Conservation (phyloP, 495 filamentous ascomycete genomes). For the Annulohypoxylon bovei region DNA sequence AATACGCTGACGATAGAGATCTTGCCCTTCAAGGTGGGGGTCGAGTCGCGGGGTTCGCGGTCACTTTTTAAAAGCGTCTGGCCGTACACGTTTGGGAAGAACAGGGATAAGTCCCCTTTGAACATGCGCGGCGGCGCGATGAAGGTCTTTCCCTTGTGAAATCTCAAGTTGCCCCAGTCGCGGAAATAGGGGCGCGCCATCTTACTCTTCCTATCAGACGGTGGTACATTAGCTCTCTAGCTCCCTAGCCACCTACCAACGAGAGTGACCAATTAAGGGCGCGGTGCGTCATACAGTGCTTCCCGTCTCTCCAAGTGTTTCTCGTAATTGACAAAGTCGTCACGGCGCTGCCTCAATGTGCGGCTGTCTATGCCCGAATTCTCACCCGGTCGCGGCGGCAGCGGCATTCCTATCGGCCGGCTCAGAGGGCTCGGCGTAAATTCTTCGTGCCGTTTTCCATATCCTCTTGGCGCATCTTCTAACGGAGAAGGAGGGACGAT, state of each 20-base stretch:
- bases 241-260: neutral
- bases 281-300: slow-evolving; percentile 66
- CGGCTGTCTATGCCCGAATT: slow-evolving; percentile 81
- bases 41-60: slow-evolving; percentile 68
- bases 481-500: slow-evolving; percentile 47
- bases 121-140: slow-evolving; percentile 80
- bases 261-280: neutral
- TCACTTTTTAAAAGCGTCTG: slow-evolving; percentile 68
- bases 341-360: slow-evolving; percentile 71
- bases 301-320: slow-evolving; percentile 78
- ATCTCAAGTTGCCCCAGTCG: slow-evolving; percentile 85
- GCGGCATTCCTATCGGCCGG: slow-evolving; percentile 80
- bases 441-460: slow-evolving; percentile 65
- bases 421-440: slow-evolving; percentile 75
- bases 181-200: slow-evolving; percentile 89
- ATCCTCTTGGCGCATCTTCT: slow-evolving; percentile 60
- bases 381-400: slow-evolving; percentile 77
- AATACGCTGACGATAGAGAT: slow-evolving; percentile 84
- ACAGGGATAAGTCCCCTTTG: slow-evolving; percentile 77
- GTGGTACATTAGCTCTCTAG: slow-evolving; percentile 10
- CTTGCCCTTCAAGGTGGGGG: slow-evolving; percentile 71
- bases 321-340: slow-evolving; percentile 86
- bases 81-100: slow-evolving; percentile 92
- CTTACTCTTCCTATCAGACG: slow-evolving; percentile 57
- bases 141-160: slow-evolving; percentile 89